phyloP scores from a whole-genome alignment of 2,329 filamentous ascomycete species.

The Botrytis sinoallii region DNA sequence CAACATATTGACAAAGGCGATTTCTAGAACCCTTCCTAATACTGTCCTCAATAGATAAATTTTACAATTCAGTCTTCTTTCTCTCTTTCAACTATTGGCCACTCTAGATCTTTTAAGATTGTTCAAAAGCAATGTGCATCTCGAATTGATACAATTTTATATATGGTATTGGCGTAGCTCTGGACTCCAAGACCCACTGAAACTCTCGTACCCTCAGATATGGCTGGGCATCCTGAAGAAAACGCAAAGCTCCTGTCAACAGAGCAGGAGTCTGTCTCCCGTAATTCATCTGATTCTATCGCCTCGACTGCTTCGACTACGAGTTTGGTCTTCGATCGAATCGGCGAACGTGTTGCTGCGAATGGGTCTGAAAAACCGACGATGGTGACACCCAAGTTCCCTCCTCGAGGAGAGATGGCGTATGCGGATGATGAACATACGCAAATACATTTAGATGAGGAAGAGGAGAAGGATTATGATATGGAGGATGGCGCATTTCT shows the following conservation, averaged over 20 bases:
- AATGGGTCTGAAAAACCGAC: constrained; percentile 26
- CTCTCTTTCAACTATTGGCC: not conserved
- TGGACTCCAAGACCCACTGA: constrained; percentile 24
- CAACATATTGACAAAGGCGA: constrained; percentile 15
- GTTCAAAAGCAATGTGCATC: constrained; percentile 7
- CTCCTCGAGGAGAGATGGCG: constrained; percentile 28
- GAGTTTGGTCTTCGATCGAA: constrained; percentile 75
- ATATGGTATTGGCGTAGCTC: constrained; percentile 2
- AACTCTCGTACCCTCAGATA: constrained; percentile 25
- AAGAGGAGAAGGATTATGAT: constrained; percentile 42
- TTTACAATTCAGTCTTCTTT: not conserved
- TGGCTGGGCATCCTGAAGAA: constrained; percentile 36
- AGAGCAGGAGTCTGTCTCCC: constrained; percentile 23
- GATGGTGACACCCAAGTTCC: constrained; percentile 34
- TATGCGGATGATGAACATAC: constrained; percentile 34
- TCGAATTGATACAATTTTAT: not conserved
- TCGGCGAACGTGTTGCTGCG: constrained; percentile 50
- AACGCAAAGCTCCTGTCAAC: constrained; percentile 31
- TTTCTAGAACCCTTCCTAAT: constrained; percentile 3
- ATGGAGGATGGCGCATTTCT: constrained; percentile 45
- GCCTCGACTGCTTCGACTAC: constrained; percentile 76
- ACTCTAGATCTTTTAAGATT: not conserved
- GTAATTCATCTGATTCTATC: constrained; percentile 47
- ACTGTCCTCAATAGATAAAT: constrained; percentile 10
- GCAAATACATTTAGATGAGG: constrained; percentile 29